Percentiles rank a stretch among this genome's conserved stretches.
These are phyloP conservation scores for Chrysosporium queenslandicum DNA, from an alignment of 2,329 filamentous ascomycete species.

Conservation along the genomic window DNA sequence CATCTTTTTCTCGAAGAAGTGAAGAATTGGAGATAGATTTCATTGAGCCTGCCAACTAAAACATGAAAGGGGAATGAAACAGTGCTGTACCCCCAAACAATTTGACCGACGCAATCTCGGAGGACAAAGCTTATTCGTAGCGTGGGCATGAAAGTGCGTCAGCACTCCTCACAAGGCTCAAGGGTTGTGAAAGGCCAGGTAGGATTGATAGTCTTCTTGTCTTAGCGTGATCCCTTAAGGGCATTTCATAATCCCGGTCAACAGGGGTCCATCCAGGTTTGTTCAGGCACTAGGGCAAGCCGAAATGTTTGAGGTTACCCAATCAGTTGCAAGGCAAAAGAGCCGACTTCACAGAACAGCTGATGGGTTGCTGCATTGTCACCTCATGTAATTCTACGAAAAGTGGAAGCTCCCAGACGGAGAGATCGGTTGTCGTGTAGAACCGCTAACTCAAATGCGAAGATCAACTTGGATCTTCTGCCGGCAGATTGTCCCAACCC, in stretches of 20 bases:
- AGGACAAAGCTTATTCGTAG: neutral
- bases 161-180: neutral
- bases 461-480: conserved; percentile 2
- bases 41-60: too few species aligned
- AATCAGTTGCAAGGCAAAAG: too few species aligned
- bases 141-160: conserved; percentile 1
- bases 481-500: neutral
- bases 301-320: too few species aligned
- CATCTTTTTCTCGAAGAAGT: neutral
- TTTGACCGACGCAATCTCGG: neutral
- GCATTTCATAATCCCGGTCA: neutral
- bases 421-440: too few species aligned
- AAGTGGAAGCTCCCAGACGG: too few species aligned
- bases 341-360: too few species aligned
- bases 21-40: too few species aligned
- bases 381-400: too few species aligned
- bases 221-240: neutral
- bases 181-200: neutral
- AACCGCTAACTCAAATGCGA: neutral
- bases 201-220: neutral
- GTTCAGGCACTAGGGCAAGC: neutral
- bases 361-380: too few species aligned
- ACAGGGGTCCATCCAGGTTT: neutral
- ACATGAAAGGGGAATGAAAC: neutral
- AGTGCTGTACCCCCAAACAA: neutral